Conservation (phyloP, 169 alveolate species). For the Perkinsus olseni region DNA sequence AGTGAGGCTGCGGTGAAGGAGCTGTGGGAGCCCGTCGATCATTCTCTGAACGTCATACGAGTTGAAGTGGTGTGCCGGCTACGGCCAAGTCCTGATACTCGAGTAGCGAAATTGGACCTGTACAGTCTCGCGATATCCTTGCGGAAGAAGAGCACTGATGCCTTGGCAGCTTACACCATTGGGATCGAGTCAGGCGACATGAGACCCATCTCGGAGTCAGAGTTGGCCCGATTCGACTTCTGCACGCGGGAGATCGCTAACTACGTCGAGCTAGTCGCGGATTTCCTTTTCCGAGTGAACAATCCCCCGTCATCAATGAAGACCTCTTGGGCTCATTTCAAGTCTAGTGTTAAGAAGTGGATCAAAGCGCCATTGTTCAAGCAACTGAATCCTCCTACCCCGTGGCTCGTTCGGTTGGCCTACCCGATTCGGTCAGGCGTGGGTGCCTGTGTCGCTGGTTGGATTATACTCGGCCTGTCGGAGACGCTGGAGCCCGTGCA, state of each 20-base stretch:
- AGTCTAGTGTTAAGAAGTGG: background rate
- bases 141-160: background rate
- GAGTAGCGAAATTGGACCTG: background rate
- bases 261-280: background rate
- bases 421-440: background rate
- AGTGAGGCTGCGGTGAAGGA: background rate
- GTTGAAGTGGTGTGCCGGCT: background rate
- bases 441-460: background rate
- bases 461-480: background rate
- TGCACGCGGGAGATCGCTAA: background rate
- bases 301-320: background rate
- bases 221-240: background rate
- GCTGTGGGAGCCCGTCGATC: conserved; percentile 1
- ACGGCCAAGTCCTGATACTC: background rate
- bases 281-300: background rate
- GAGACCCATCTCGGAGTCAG: background rate
- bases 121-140: background rate
- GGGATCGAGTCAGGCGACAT: background rate
- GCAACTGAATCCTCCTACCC: background rate
- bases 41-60: background rate
- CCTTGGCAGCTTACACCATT: background rate
- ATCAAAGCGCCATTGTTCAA: background rate
- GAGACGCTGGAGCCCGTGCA: background rate
- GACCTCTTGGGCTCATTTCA: background rate
- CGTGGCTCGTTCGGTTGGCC: background rate